Evolutionary conservation across 805 yeast species (phyloP).

Genomic region (Blastobotrys muscicola): DNA sequence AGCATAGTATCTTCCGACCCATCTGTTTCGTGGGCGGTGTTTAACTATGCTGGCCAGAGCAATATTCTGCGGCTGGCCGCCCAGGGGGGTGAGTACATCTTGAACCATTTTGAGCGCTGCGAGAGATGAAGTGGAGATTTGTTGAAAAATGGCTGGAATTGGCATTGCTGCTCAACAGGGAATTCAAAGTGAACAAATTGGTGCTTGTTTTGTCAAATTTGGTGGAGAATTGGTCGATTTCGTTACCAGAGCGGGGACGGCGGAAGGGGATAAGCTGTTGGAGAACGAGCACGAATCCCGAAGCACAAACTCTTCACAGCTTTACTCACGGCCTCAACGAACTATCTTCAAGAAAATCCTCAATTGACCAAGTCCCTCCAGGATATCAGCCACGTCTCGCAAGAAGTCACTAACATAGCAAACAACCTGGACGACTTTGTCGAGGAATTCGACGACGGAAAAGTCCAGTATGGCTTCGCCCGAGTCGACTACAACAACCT

Average conservation of each 20-base stretch:
- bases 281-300: no score
- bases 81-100: conserved; percentile 24
- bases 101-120: neutral
- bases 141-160: conserved; percentile 12
- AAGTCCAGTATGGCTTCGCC: conserved; percentile 83
- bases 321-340: no score
- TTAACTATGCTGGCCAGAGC: conserved; percentile 53
- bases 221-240: no score
- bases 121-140: neutral
- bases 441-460: conserved; percentile 73
- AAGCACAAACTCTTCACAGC: no score
- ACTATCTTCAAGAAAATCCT: no score
- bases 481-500: conserved; percentile 88
- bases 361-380: no score
- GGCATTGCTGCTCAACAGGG: conserved; percentile 19
- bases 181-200: no score
- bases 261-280: no score
- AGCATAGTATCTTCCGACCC: conserved; percentile 72
- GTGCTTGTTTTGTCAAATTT: no score
- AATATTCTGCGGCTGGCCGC: conserved; percentile 33
- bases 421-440: conserved; percentile 72
- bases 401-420: conserved; percentile 35
- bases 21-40: conserved; percentile 64
- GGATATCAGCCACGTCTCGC: no score
- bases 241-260: no score